These are phyloP conservation scores for Stenogyne calaminthoides DNA, from an alignment of 305 asterid species.

Conservation along the genomic window DNA sequence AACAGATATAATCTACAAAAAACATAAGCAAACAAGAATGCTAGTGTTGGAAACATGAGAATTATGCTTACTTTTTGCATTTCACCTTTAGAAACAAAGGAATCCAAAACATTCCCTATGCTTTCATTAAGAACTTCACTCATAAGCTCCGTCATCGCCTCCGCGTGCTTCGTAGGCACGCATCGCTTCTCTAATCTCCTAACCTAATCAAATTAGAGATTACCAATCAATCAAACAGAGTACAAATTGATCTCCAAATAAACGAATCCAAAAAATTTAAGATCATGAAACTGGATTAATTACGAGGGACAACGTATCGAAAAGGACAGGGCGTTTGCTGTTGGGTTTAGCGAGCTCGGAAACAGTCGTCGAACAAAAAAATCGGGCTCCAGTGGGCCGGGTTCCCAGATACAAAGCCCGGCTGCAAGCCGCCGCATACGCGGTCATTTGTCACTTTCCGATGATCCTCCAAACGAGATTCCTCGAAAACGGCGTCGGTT, in stretches of 20 bases:
- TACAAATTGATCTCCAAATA: neutral
- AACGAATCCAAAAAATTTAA: neutral
- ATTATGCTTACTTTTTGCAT: constrained; percentile 58
- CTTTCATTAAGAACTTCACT: constrained; percentile 76
- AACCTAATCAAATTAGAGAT: constrained; percentile 43
- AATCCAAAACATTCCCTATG: constrained; percentile 68
- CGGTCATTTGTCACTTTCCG: constrained; percentile 43
- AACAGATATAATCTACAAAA: constrained; percentile 10
- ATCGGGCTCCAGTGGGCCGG: constrained; percentile 30
- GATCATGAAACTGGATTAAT: constrained; percentile 9
- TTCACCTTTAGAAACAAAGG: constrained; percentile 77
- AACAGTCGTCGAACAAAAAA: constrained; percentile 37
- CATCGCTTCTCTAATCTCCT: constrained; percentile 86
- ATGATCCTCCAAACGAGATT: constrained; percentile 6
- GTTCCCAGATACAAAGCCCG: constrained; percentile 46
- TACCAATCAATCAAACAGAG: neutral
- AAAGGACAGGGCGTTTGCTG: constrained; percentile 47
- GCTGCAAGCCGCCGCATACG: constrained; percentile 53
- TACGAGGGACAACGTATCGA: constrained; percentile 51
- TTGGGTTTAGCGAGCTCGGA: constrained; percentile 55
- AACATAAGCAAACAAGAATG: neutral
- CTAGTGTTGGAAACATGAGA: neutral
- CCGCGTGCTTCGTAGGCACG: constrained; percentile 81
- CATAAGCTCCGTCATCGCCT: constrained; percentile 81
- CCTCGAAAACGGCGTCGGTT: neutral